These are phyloP conservation scores for Withania somnifera DNA, from an alignment of 305 asterid genomes.

Conservation along the genomic window DNA sequence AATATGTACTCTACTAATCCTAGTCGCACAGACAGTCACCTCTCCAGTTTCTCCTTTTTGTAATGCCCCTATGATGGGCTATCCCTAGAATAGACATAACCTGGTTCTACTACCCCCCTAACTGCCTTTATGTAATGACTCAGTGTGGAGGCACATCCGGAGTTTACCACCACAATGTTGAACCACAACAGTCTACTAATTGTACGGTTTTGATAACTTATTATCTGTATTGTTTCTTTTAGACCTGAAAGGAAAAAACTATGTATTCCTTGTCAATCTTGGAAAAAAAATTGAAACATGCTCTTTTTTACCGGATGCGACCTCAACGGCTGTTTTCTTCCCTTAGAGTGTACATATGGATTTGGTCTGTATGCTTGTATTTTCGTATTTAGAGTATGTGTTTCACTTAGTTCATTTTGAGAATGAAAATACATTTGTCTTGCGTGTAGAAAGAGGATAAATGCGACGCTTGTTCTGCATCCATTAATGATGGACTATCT, in stretches of 20 bases:
- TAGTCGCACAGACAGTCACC: not conserved
- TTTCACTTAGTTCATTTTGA: not conserved
- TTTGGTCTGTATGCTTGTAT: not conserved
- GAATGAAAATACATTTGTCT: not conserved
- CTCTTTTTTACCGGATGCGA: not conserved
- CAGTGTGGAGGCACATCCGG: no score
- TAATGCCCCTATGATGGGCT: not conserved
- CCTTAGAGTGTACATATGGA: not conserved
- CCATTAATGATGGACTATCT: not conserved
- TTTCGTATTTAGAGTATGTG: not conserved
- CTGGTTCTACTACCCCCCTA: not conserved
- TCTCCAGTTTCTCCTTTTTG: not conserved
- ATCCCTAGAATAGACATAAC: not conserved
- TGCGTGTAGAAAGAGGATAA: slow-evolving; percentile 5
- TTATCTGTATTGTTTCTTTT: not conserved
- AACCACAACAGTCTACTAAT: not conserved
- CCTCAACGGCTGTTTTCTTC: not conserved
- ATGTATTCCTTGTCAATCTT: not conserved
- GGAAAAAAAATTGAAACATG: not conserved
- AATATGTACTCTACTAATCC: not conserved
- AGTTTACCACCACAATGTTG: no score
- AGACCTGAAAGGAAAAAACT: not conserved
- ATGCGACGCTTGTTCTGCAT: slow-evolving; percentile 22
- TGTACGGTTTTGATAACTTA: not conserved
- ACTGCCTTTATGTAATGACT: not conserved